These are phyloP conservation scores for Amanita rubescens DNA, from an alignment of 768 basidiomycete species.

Conservation along the genomic window DNA sequence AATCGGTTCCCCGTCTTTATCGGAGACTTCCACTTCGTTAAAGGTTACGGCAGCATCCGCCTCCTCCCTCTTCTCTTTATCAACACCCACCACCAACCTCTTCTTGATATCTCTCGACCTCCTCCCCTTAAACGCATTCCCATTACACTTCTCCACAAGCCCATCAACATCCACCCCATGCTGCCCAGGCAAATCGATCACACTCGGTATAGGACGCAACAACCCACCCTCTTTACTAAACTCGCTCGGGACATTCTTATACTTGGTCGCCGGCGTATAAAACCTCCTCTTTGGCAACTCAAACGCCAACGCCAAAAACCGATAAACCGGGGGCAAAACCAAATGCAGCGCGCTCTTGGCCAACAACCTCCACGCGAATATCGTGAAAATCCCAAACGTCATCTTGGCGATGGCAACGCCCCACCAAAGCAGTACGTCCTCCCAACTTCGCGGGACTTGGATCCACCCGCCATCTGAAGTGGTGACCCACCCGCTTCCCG, in stretches of 20 bases:
- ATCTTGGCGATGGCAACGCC: slow-evolving; percentile 39
- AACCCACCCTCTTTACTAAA: slow-evolving; percentile 24
- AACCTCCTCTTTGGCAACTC: slow-evolving; percentile 77
- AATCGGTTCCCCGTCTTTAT: slow-evolving; percentile 29
- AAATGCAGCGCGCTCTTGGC: slow-evolving; percentile 73
- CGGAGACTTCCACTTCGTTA: slow-evolving; percentile 26
- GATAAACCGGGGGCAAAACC: slow-evolving; percentile 79
- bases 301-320: slow-evolving; percentile 59
- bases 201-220: slow-evolving; percentile 72
- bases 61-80: slow-evolving; percentile 18
- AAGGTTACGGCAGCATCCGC: background rate
- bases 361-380: slow-evolving; percentile 84
- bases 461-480: slow-evolving; percentile 25
- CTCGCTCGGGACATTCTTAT: slow-evolving; percentile 58
- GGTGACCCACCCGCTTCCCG: slow-evolving; percentile 44
- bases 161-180: slow-evolving; percentile 35
- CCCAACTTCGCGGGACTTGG: slow-evolving; percentile 27
- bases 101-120: slow-evolving; percentile 8
- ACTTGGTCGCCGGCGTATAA: slow-evolving; percentile 90
- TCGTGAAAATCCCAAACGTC: slow-evolving; percentile 52
- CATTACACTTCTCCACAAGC: slow-evolving; percentile 33
- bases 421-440: slow-evolving; percentile 40
- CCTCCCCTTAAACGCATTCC: slow-evolving; percentile 16
- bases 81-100: slow-evolving; percentile 9
- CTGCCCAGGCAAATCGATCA: slow-evolving; percentile 67